phyloP scores from a whole-genome alignment of 176 grass and related monocot genomes.

The Oryza longistaminata region DNA sequence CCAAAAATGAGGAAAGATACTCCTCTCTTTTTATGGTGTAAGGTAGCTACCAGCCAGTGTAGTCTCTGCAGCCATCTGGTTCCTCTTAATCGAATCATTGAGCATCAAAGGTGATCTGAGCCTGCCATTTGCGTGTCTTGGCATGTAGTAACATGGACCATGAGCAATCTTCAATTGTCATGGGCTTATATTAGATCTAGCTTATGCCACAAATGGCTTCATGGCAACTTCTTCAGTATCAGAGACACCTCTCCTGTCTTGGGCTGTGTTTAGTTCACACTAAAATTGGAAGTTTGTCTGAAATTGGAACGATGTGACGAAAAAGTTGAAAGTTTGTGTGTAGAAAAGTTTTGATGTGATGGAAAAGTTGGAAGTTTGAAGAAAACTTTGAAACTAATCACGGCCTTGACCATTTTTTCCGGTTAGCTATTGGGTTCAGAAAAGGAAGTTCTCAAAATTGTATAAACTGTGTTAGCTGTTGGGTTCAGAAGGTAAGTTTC shows the following conservation, averaged over 20 bases:
- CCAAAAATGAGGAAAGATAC: not conserved
- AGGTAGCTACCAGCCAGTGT: slow-evolving; percentile 4
- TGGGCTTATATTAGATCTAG: slow-evolving; percentile 8
- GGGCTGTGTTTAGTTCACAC: too few species aligned
- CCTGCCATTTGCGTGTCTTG: slow-evolving; percentile 20
- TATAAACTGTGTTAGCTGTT: not conserved
- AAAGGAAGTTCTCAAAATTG: not conserved
- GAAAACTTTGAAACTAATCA: too few species aligned
- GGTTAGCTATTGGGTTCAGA: not conserved
- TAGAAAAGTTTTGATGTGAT: too few species aligned
- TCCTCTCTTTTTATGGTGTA: not conserved
- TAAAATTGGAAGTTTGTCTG: too few species aligned
- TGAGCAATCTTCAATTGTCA: slow-evolving; percentile 9
- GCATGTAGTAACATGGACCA: slow-evolving; percentile 25
- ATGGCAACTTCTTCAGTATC: not conserved
- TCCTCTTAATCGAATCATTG: slow-evolving; percentile 28
- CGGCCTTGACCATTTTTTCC: not conserved
- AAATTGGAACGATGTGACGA: too few species aligned
- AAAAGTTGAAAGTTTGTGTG: too few species aligned
- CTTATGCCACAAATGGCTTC: not conserved
- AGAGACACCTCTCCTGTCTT: not conserved
- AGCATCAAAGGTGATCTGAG: not conserved
- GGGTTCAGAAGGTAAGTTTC: not conserved
- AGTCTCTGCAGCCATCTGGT: not conserved
- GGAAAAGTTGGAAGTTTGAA: too few species aligned